Percentiles rank a stretch among this genome's conserved stretches.
Evolutionary conservation across 1,284 basidiomycete species (phyloP).

Genomic region (Cryptococcus amylolentus): DNA sequence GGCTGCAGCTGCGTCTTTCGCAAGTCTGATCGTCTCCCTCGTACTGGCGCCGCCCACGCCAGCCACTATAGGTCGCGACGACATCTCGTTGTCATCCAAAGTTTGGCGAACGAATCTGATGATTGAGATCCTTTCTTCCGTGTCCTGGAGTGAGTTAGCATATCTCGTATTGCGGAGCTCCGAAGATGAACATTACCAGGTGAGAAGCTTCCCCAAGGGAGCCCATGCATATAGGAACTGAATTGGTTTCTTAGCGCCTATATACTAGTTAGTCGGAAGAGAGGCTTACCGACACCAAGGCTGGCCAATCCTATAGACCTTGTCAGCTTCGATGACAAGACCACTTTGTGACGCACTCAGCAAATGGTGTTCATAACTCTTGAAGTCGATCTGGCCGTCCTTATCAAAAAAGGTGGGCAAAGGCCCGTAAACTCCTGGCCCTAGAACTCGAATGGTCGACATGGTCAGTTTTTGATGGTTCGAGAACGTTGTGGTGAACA

Average conservation of each 20-base stretch:
- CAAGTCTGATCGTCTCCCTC: conserved; percentile 70
- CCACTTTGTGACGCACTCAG: not conserved
- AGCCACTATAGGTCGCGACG: not conserved
- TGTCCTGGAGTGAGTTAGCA: conserved; percentile 57
- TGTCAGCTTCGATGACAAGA: not conserved
- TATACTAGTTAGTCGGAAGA: conserved; percentile 46
- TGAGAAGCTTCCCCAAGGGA: conserved; percentile 63
- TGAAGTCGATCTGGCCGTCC: conserved; percentile 72
- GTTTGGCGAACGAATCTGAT: not conserved
- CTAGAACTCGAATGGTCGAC: conserved; percentile 54
- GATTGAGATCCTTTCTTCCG: conserved; percentile 70
- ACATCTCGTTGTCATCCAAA: not conserved
- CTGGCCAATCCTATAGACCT: conserved; percentile 62
- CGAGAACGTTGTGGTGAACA: too few relatives aligned
- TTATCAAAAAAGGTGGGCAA: conserved; percentile 79
- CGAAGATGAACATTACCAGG: conserved; percentile 66
- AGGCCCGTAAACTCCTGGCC: conserved; percentile 75
- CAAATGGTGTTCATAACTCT: conserved; percentile 24
- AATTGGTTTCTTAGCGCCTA: too few relatives aligned
- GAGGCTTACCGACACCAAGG: conserved; percentile 66
- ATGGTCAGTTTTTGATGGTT: too few relatives aligned
- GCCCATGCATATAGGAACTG: conserved; percentile 53
- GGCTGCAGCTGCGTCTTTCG: conserved; percentile 69
- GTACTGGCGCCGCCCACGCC: conserved; percentile 67
- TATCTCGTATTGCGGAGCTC: conserved; percentile 71